Evolutionary conservation across 202 grass and related monocot genomes (phyloP), one percentile per base, ranked within the genome.

Genomic region (Panicum virgatum): DNA sequence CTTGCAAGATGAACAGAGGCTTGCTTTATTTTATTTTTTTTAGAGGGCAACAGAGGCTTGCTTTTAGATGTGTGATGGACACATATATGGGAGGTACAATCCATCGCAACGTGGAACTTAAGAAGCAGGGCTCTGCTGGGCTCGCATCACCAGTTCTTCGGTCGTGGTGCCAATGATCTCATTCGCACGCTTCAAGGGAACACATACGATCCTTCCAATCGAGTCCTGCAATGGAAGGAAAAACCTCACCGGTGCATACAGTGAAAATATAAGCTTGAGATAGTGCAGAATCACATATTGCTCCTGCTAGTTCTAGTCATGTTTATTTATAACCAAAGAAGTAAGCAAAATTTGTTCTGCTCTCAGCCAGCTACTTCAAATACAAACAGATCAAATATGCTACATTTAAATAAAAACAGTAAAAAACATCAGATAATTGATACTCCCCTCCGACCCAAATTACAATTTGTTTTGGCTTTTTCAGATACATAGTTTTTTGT

Each of bases 141-240:
- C 95, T 90, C 82, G 93, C 76, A 88, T 77, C 78, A 99, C 91
- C 40, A 96, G 9, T 90, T 96, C 96, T 86, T 99, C 96, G 9
- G 96, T 98, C 7, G 96, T 98, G n/a, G 87, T 90, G 44, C 92
- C 96, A 30, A 98, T 95, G 62, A 96, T 98, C 79, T 98, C 96
- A 20, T 98, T 98, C 13, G 92, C 96, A 34, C 87, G 87, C 83
- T 96, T 98, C 87, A 92, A 76, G 2, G 86, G 83, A 73, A 86
- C 89, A 39, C 89, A 92, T 9, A 78, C 61, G 47, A 96, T 81
- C 76, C 87, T 90, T 63, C 92, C 92, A 18, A 87, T 85, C 11
- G 82, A 91, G 71, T 98, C 96, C 92, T 98, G 96, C 4, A 22
- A 54, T 1, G 20, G 6, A 52, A 68, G n/a, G 23, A 12, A 5